Percentiles rank a stretch among this genome's conserved stretches.
These are phyloP conservation scores for Fomitopsis betulina DNA, from an alignment of 1,284 basidiomycete genomes.

Conservation along the genomic window DNA sequence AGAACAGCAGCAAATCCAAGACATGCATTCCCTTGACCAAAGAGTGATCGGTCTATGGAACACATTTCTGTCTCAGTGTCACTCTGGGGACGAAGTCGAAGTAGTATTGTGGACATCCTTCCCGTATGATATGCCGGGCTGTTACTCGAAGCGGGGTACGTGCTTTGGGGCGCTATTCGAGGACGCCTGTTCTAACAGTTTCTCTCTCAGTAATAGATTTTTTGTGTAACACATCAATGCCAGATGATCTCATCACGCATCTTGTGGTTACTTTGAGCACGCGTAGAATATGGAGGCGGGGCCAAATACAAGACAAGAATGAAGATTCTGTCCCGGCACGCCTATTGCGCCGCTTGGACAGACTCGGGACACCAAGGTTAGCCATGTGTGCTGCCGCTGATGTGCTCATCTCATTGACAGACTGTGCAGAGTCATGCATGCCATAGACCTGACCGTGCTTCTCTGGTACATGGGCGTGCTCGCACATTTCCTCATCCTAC, in stretches of 20 bases:
- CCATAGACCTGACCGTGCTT: constrained; percentile 37
- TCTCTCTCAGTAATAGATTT: constrained; percentile 40
- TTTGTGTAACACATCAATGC: constrained; percentile 27
- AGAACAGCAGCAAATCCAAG: constrained; percentile 10
- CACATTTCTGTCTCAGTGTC: constrained; percentile 20
- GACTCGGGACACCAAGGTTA: constrained; percentile 41
- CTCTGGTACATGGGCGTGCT: constrained; percentile 37
- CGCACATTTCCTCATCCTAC: constrained; percentile 40
- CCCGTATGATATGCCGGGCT: constrained; percentile 8
- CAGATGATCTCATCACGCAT: constrained; percentile 34
- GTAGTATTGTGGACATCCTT: constrained; percentile 20
- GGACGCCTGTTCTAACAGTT: neutral
- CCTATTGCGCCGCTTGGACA: constrained; percentile 30
- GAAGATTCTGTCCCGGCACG: constrained; percentile 8
- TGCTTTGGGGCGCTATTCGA: neutral
- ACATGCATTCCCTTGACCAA: constrained; percentile 14
- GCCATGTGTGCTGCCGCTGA: constrained; percentile 10
- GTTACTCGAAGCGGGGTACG: constrained; percentile 3
- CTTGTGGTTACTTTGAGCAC: constrained; percentile 38
- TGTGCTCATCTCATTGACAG: neutral
- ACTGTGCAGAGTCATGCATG: constrained; percentile 38
- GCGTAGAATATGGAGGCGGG: constrained; percentile 39
- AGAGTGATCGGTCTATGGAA: constrained; percentile 23
- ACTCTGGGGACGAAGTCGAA: constrained; percentile 17
- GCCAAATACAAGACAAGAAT: constrained; percentile 13